Conservation (phyloP, 257 asterid species). For the Rhazya stricta region DNA sequence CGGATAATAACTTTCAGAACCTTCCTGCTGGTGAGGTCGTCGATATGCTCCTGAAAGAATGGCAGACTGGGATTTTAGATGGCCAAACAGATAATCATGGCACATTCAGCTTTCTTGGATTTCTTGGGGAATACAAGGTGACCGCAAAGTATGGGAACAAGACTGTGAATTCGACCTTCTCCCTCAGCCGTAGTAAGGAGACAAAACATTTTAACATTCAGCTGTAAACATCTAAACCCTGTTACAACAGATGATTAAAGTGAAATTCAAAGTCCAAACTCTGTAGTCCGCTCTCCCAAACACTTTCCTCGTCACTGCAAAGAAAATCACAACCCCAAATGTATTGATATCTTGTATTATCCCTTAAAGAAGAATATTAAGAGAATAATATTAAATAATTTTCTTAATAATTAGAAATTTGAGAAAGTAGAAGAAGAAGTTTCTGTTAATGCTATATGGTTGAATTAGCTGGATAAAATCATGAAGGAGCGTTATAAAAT, state of each 20-base stretch:
- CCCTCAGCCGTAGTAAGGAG: slow-evolving; percentile 39
- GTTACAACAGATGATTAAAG: neutral
- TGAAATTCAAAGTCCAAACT: too few species aligned
- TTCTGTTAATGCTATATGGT: too few species aligned
- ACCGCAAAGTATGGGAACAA: slow-evolving; percentile 22
- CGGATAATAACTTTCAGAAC: slow-evolving; percentile 38
- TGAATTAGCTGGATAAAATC: too few species aligned
- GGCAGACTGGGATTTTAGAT: slow-evolving; percentile 38
- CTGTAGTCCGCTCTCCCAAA: too few species aligned
- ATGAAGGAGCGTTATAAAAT: too few species aligned
- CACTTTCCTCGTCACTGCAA: too few species aligned
- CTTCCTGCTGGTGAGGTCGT: slow-evolving; percentile 52
- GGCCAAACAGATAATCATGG: slow-evolving; percentile 47
- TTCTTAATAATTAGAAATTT: too few species aligned
- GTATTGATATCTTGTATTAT: too few species aligned
- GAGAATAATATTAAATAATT: too few species aligned
- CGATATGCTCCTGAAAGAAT: slow-evolving; percentile 48
- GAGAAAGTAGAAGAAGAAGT: too few species aligned
- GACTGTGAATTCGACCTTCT: slow-evolving; percentile 30
- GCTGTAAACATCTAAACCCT: slow-evolving; percentile 6
- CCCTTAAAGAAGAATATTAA: too few species aligned
- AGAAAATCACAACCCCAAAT: too few species aligned
- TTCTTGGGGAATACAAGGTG: slow-evolving; percentile 48
- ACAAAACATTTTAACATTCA: slow-evolving; percentile 39
- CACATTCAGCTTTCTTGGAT: slow-evolving; percentile 40